These are phyloP conservation scores for Curvularia sp. DNA, from an alignment of 2,329 filamentous ascomycete genomes.

Conservation along the genomic window DNA sequence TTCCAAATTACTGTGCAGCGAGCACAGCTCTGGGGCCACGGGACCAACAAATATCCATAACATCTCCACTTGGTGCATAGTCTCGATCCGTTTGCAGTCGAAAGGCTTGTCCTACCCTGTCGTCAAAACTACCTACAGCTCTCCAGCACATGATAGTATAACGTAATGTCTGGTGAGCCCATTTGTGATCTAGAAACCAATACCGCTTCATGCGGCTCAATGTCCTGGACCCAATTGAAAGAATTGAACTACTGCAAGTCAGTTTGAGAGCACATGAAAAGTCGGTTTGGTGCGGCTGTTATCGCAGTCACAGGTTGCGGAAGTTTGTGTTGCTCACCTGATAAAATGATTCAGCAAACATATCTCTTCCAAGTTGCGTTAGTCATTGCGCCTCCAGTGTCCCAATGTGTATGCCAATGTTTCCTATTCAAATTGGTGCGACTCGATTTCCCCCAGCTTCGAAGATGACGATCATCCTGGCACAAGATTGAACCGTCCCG, in stretches of 20 bases:
- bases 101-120: neutral
- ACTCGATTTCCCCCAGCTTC: constrained; percentile 1
- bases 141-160: neutral
- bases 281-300: neutral
- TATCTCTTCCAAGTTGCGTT: constrained; percentile 1
- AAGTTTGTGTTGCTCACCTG: constrained; percentile 2
- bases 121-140: neutral
- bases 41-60: neutral
- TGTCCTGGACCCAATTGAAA: neutral
- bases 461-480: constrained; percentile 11
- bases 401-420: neutral
- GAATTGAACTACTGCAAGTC: neutral
- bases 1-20: neutral
- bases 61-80: neutral
- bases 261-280: neutral
- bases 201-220: neutral
- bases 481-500: constrained; percentile 5
- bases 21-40: neutral
- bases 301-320: neutral
- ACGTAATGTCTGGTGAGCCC: neutral
- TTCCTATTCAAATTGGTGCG: neutral
- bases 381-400: neutral
- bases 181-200: neutral
- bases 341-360: neutral
- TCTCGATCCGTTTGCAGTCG: neutral